phyloP scores from a whole-genome alignment of 2,329 filamentous ascomycete species.

The Sordariomycetes sp. region DNA sequence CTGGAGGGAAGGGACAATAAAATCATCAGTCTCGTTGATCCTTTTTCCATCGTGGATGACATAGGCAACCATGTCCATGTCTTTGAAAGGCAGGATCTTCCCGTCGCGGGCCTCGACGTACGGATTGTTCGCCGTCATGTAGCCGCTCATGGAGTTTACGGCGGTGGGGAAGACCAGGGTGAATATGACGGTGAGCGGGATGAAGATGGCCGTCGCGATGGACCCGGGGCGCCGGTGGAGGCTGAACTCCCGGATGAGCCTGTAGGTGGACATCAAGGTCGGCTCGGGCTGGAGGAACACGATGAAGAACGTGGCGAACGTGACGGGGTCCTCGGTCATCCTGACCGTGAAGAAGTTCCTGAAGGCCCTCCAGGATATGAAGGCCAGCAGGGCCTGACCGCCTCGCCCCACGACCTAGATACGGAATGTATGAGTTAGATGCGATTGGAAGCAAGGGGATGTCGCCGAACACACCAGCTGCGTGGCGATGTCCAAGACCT shows the following conservation, averaged over 20 bases:
- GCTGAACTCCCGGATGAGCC: neutral
- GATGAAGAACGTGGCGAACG: neutral
- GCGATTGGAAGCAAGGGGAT: too few species aligned
- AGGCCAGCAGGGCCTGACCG: slow-evolving; percentile 15
- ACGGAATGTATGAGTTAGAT: too few species aligned
- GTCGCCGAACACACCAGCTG: slow-evolving; percentile 13
- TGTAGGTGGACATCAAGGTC: neutral
- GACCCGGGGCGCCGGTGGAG: neutral
- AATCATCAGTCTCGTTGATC: slow-evolving; percentile 9
- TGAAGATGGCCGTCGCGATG: slow-evolving; percentile 9
- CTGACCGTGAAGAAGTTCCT: slow-evolving; percentile 14
- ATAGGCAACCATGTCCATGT: slow-evolving; percentile 10
- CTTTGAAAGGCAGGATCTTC: slow-evolving; percentile 9
- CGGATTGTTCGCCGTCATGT: slow-evolving; percentile 11
- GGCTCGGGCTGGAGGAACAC: neutral
- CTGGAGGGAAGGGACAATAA: slow-evolving; percentile 3
- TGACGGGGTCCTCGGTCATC: slow-evolving; percentile 9
- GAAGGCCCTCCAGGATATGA: slow-evolving; percentile 16
- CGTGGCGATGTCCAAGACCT: slow-evolving; percentile 16
- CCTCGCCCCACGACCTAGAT: slow-evolving; percentile 16
- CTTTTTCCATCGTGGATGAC: slow-evolving; percentile 13
- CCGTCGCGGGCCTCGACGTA: slow-evolving; percentile 10
- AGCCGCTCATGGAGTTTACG: slow-evolving; percentile 17
- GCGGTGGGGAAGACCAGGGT: slow-evolving; percentile 16
- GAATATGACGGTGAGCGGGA: slow-evolving; percentile 14